Percentiles rank a stretch among this genome's conserved stretches.
phyloP scores from a whole-genome alignment of 2,329 filamentous ascomycete species.

The Aureobasidium sp. region DNA sequence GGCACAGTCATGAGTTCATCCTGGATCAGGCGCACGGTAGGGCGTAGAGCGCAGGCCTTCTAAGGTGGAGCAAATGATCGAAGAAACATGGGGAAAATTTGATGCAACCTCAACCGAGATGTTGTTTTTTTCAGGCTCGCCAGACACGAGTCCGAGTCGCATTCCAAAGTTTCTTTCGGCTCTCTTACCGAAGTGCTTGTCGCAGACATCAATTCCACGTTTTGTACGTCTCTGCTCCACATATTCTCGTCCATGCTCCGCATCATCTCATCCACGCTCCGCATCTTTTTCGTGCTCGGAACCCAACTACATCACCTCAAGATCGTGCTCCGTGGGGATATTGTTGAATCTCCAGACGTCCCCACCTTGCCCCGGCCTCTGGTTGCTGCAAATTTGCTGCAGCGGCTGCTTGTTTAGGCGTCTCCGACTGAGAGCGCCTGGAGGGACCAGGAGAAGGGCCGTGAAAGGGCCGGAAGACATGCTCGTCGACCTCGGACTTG shows the following conservation, averaged over 20 bases:
- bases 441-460: neutral
- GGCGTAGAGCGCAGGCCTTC: neutral
- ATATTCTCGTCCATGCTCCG: neutral
- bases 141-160: neutral
- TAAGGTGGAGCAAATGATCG: neutral
- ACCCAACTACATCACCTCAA: neutral
- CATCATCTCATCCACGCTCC: neutral
- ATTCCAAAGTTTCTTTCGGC: neutral
- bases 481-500: neutral
- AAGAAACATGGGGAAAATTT: neutral
- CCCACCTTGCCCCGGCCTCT: neutral
- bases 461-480: slow-evolving; percentile 6
- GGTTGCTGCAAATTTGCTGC: neutral
- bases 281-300: slow-evolving; percentile 8
- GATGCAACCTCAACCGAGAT: neutral
- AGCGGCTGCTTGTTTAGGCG: neutral
- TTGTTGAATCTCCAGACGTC: slow-evolving; percentile 6
- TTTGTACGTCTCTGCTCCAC: neutral
- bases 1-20: neutral
- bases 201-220: neutral
- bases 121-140: neutral
- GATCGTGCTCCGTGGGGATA: slow-evolving; percentile 7
- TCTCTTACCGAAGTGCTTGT: neutral
- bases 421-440: neutral
- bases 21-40: neutral